Evolutionary conservation across 2,329 filamentous ascomycete genomes (phyloP).

Genomic region (Neopestalotiopsis rosae): DNA sequence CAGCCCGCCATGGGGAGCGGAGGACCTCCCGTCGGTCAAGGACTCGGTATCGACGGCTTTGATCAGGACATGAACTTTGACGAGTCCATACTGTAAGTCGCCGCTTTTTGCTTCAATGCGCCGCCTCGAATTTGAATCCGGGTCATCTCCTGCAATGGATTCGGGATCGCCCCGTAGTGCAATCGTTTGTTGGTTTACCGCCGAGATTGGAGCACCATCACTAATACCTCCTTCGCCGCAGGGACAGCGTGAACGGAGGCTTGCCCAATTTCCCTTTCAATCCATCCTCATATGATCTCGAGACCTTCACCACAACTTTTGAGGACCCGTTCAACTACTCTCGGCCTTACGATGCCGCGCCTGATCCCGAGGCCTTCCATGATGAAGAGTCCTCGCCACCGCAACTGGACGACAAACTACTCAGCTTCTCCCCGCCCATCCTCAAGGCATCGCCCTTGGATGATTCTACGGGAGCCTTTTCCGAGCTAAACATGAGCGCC

Average conservation of each 20-base stretch:
- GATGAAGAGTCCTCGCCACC: conserved; percentile 55
- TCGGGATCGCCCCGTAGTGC: no score
- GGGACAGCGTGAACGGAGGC: conserved; percentile 48
- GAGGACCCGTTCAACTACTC: conserved; percentile 70
- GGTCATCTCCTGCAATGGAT: background rate
- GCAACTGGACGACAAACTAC: conserved; percentile 71
- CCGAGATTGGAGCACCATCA: background rate
- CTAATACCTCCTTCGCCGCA: conserved; percentile 26
- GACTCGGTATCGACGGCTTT: conserved; percentile 55
- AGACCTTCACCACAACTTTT: conserved; percentile 65
- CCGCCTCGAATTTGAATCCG: background rate
- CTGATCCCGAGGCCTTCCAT: conserved; percentile 47
- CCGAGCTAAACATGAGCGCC: conserved; percentile 71
- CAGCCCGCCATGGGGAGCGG: conserved; percentile 18
- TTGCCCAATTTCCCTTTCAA: conserved; percentile 54
- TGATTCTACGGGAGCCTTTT: conserved; percentile 63
- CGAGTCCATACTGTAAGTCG: conserved; percentile 60
- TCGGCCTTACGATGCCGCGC: conserved; percentile 50
- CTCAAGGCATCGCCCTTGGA: conserved; percentile 68
- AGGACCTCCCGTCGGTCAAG: conserved; percentile 20
- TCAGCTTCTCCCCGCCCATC: conserved; percentile 73
- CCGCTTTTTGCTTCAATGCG: background rate
- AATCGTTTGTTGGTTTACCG: background rate
- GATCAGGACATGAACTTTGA: conserved; percentile 60
- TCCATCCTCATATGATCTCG: conserved; percentile 66